A percentile compares a stretch with the other conserved stretches of the same genome.
These are phyloP conservation scores for Rehmannia glutinosa DNA, from an alignment of 257 asterid species.

Conservation along the genomic window DNA sequence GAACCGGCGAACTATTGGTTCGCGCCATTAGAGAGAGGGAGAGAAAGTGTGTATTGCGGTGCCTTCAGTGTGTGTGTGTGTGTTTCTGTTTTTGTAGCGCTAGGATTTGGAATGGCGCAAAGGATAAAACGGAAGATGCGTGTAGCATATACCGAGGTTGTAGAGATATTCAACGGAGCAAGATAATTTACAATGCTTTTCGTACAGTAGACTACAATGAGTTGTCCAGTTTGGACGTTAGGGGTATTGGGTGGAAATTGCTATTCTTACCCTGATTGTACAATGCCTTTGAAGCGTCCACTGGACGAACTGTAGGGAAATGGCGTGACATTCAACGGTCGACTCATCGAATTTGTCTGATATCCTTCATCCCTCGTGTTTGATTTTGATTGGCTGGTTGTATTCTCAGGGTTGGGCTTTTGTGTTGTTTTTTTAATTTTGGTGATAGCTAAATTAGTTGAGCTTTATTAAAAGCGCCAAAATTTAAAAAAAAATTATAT, in stretches of 20 bases:
- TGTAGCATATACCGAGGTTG: slow-evolving; percentile 48
- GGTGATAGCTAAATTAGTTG: too few relatives aligned
- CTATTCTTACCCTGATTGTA: background rate
- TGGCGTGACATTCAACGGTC: slow-evolving; percentile 2
- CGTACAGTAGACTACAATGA: background rate
- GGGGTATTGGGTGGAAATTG: background rate
- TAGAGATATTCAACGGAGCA: background rate
- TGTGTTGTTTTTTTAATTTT: background rate
- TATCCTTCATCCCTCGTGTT: slow-evolving; percentile 11
- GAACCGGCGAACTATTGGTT: slow-evolving; percentile 27
- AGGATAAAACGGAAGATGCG: slow-evolving; percentile 53
- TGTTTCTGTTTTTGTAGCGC: slow-evolving; percentile 15
- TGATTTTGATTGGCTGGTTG: slow-evolving; percentile 39
- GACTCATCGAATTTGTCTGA: background rate
- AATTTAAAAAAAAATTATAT: too few relatives aligned
- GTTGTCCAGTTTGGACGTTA: background rate
- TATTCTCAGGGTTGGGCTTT: slow-evolving; percentile 17
- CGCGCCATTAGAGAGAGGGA: slow-evolving; percentile 54
- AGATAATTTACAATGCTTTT: background rate
- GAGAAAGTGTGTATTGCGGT: slow-evolving; percentile 18
- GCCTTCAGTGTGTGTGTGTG: slow-evolving; percentile 7
- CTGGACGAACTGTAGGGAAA: slow-evolving; percentile 10
- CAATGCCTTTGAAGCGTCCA: slow-evolving; percentile 1
- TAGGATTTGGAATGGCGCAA: slow-evolving; percentile 15
- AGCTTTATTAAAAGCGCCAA: too few relatives aligned